phyloP scores from a whole-genome alignment of 1,284 basidiomycete species.

The Tremellales sp. region DNA sequence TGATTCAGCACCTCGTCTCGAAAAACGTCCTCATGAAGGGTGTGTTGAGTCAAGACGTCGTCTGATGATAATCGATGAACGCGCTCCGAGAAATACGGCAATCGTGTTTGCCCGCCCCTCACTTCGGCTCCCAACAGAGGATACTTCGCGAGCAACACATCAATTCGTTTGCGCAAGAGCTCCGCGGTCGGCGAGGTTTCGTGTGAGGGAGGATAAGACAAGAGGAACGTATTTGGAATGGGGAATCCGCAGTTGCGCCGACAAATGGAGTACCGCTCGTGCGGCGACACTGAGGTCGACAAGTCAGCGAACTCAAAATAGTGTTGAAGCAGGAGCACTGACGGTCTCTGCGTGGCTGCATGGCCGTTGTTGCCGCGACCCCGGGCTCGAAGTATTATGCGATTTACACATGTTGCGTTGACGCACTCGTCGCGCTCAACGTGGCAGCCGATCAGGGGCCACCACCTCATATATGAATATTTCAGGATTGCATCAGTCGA shows the following conservation, averaged over 20 bases:
- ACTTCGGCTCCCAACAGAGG: slow-evolving; percentile 25
- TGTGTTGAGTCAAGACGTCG: slow-evolving; percentile 9
- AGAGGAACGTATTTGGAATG: slow-evolving; percentile 16
- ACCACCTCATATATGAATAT: no score
- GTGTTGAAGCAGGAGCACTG: no score
- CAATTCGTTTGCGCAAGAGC: slow-evolving; percentile 19
- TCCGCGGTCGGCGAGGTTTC: slow-evolving; percentile 11
- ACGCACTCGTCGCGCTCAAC: no score
- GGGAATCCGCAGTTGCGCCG: slow-evolving; percentile 25
- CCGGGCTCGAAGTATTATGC: no score
- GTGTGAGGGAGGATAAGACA: slow-evolving; percentile 16
- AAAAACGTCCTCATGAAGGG: no score
- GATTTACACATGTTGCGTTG: no score
- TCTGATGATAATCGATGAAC: slow-evolving; percentile 7
- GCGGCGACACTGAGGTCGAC: slow-evolving; percentile 21
- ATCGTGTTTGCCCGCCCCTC: slow-evolving; percentile 6
- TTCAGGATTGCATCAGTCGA: no score
- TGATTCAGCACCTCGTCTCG: background rate
- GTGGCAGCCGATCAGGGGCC: no score
- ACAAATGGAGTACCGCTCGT: slow-evolving; percentile 29
- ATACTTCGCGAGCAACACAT: slow-evolving; percentile 26
- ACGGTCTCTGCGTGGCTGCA: no score
- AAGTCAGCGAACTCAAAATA: background rate
- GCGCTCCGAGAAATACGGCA: slow-evolving; percentile 9
- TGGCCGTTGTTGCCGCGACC: no score